Conservation (phyloP, 352 stramenopile genomes). For the Blastocystis sp. region DNA sequence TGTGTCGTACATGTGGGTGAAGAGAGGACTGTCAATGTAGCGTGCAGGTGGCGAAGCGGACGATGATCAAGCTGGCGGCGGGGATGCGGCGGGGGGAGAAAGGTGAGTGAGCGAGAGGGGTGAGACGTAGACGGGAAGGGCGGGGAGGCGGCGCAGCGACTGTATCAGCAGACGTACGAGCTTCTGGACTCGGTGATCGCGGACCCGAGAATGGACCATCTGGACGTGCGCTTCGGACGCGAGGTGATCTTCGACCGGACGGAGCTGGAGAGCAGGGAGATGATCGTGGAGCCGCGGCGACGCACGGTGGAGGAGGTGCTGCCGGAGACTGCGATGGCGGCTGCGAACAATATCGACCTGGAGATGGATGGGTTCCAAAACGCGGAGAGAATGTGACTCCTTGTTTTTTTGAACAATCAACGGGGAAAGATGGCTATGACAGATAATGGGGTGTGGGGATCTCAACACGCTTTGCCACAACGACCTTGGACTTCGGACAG, state of each 20-base stretch:
- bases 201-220: constrained; percentile 51
- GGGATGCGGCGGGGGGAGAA: too few species aligned
- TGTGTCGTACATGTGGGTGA: constrained; percentile 39
- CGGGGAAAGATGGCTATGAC: not conserved
- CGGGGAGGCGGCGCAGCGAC: not conserved
- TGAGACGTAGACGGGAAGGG: constrained; percentile 20
- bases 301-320: not conserved
- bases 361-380: not conserved
- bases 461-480: not conserved
- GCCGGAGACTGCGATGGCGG: not conserved
- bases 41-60: constrained; percentile 31
- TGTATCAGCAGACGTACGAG: constrained; percentile 34
- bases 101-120: not conserved
- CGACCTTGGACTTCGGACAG: not conserved
- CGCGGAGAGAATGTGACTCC: not conserved
- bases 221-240: constrained; percentile 32
- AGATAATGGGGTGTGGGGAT: not conserved
- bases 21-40: not conserved
- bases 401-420: not conserved
- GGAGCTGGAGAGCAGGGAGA: not conserved
- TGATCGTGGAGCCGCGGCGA: constrained; percentile 2
- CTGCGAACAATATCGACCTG: not conserved
- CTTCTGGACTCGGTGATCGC: not conserved
- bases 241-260: constrained; percentile 12
- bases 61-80: constrained; percentile 40